Evolutionary conservation across 2,329 filamentous ascomycete genomes (phyloP).

Genomic region (Sporothrix dimorphospora): DNA sequence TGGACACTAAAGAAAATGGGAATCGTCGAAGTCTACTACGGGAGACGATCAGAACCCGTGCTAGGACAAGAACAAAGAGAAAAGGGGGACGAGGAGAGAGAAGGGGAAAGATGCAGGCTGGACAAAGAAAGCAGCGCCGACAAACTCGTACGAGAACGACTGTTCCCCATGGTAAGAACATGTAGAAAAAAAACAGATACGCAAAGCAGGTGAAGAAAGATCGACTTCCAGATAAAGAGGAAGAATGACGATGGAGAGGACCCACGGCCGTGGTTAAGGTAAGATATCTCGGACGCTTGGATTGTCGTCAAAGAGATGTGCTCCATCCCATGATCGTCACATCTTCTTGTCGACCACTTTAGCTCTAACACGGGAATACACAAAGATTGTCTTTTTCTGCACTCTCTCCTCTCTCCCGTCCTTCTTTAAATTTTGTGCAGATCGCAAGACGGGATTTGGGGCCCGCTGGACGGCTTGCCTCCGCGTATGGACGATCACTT

Average conservation of each 20-base stretch:
- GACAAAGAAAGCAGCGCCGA: not conserved
- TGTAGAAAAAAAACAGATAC: not conserved
- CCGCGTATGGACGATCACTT: not conserved
- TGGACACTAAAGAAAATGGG: not conserved
- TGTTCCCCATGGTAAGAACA: not conserved
- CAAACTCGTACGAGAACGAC: not conserved
- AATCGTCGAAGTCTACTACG: not conserved
- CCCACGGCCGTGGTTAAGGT: not conserved
- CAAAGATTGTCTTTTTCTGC: not conserved
- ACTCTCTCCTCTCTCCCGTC: not conserved
- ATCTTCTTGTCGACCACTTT: not conserved
- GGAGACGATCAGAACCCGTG: constrained; percentile 5
- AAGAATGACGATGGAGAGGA: constrained; percentile 4
- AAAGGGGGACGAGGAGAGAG: not conserved
- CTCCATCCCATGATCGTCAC: not conserved
- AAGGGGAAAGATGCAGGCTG: not conserved
- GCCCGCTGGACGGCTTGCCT: not conserved
- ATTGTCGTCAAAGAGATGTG: constrained; percentile 7
- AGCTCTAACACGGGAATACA: not conserved
- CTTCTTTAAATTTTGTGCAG: constrained; percentile 11
- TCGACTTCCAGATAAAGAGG: not conserved
- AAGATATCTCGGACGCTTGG: too few relatives aligned
- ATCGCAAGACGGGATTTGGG: not conserved
- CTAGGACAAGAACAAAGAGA: not conserved
- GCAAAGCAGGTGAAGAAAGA: not conserved